Evolutionary conservation across 176 grass and related monocot species (phyloP).

Genomic region (Bolboschoenus planiculmis): DNA sequence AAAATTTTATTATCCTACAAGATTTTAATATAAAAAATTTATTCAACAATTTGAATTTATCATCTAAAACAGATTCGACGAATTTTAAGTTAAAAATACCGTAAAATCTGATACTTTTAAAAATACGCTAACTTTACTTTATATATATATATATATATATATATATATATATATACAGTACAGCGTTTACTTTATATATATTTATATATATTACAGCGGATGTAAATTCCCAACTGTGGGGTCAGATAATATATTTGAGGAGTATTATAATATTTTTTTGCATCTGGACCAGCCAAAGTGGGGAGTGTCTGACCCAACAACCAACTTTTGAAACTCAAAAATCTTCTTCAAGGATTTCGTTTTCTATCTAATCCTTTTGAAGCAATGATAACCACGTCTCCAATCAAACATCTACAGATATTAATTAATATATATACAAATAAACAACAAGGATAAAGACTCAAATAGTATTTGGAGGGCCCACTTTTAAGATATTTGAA

Average conservation of each 20-base stretch:
- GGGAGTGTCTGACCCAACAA: constrained; percentile 9
- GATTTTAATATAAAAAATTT: no score
- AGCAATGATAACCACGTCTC: not conserved
- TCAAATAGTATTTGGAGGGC: not conserved
- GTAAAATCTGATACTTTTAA: no score
- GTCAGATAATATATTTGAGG: not conserved
- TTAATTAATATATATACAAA: not conserved
- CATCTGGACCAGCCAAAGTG: not conserved
- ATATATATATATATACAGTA: no score
- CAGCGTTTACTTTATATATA: no score
- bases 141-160: no score
- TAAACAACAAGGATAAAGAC: not conserved
- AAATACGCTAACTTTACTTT: no score
- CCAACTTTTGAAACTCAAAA: constrained; percentile 3
- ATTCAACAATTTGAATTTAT: no score
- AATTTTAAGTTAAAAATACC: no score
- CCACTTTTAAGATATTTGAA: not conserved
- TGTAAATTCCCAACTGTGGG: not conserved
- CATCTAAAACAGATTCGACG: no score
- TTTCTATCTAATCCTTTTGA: not conserved
- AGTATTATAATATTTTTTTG: not conserved
- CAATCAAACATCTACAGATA: not conserved
- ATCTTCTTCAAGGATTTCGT: not conserved
- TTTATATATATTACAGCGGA: no score
- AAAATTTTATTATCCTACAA: no score